phyloP scores from a whole-genome alignment of 2,329 filamentous ascomycete species.

The Cryoendolithus antarcticus region DNA sequence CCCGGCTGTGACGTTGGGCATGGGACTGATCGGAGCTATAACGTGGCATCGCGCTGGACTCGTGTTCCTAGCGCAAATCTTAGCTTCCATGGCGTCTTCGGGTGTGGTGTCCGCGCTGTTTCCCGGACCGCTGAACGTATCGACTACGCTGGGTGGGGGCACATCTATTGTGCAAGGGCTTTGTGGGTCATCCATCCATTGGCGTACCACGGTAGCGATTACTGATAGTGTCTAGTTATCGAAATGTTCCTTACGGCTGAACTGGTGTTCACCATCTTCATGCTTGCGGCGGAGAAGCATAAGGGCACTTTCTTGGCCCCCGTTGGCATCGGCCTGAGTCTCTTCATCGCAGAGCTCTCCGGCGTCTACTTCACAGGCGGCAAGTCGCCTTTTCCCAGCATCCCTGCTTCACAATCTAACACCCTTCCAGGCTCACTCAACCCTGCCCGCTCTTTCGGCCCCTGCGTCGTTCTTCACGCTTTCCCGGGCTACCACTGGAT shows the following conservation, averaged over 20 bases:
- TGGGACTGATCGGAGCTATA: conserved; percentile 35
- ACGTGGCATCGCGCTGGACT: conserved; percentile 31
- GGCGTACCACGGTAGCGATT: not conserved
- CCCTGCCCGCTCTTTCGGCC: conserved; percentile 38
- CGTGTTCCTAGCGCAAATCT: conserved; percentile 33
- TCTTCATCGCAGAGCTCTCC: conserved; percentile 34
- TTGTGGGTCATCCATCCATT: conserved; percentile 17
- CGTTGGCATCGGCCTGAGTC: conserved; percentile 27
- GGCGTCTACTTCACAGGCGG: conserved; percentile 36
- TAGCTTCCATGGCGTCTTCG: conserved; percentile 33
- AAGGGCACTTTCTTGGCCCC: conserved; percentile 30
- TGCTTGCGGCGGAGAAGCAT: conserved; percentile 31
- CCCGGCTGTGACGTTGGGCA: conserved; percentile 33
- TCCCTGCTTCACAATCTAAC: not conserved
- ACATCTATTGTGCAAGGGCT: conserved; percentile 34
- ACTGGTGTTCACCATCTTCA: conserved; percentile 39
- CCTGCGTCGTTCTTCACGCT: conserved; percentile 28
- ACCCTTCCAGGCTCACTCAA: conserved; percentile 28
- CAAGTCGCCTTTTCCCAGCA: conserved; percentile 1
- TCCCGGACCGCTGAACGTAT: conserved; percentile 33
- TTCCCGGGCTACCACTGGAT: conserved; percentile 39
- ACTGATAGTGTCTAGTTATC: conserved; percentile 22
- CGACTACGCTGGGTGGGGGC: conserved; percentile 29
- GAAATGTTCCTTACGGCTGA: conserved; percentile 40
- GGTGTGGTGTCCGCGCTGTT: conserved; percentile 33